phyloP scores from a whole-genome alignment of 495 filamentous ascomycete genomes.

The Penicillium psychrofluorescens region DNA sequence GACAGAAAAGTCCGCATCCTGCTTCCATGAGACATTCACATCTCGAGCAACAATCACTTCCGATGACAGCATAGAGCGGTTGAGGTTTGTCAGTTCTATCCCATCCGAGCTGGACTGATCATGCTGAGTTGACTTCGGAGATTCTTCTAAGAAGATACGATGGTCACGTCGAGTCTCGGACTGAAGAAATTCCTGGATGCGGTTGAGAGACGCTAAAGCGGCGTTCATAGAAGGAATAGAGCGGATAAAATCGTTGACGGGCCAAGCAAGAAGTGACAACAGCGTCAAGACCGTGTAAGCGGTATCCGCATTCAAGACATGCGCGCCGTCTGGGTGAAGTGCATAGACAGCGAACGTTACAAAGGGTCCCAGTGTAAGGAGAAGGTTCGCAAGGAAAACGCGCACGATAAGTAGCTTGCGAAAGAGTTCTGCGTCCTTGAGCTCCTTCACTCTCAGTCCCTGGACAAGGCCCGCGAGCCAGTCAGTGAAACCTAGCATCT shows the following conservation, averaged over 20 bases:
- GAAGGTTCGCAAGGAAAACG: neutral
- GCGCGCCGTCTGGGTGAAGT: too few relatives aligned
- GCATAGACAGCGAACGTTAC: too few relatives aligned
- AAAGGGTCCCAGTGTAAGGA: neutral
- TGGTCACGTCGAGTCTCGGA: slow-evolving; percentile 6
- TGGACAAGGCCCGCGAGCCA: slow-evolving; percentile 16
- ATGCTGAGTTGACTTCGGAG: too few relatives aligned
- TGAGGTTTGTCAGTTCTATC: too few relatives aligned
- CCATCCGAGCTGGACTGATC: too few relatives aligned
- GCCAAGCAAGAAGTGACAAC: slow-evolving; percentile 1
- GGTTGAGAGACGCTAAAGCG: slow-evolving; percentile 3
- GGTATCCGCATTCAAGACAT: neutral
- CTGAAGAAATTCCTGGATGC: slow-evolving; percentile 8
- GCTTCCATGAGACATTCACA: too few relatives aligned
- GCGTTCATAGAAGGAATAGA: slow-evolving; percentile 5
- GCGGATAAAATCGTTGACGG: slow-evolving; percentile 7
- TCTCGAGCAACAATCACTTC: too few relatives aligned
- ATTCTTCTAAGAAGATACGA: too few relatives aligned
- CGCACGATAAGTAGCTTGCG: neutral
- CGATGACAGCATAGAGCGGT: too few relatives aligned
- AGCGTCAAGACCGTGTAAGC: slow-evolving; percentile 3
- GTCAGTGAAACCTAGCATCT: slow-evolving; percentile 46
- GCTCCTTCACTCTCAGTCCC: slow-evolving; percentile 7
- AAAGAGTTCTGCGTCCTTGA: slow-evolving; percentile 8
- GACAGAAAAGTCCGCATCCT: too few relatives aligned